These are phyloP conservation scores for Eucalyptus dawsonii DNA, from an alignment of 345 rosid genomes.

Conservation along the genomic window DNA sequence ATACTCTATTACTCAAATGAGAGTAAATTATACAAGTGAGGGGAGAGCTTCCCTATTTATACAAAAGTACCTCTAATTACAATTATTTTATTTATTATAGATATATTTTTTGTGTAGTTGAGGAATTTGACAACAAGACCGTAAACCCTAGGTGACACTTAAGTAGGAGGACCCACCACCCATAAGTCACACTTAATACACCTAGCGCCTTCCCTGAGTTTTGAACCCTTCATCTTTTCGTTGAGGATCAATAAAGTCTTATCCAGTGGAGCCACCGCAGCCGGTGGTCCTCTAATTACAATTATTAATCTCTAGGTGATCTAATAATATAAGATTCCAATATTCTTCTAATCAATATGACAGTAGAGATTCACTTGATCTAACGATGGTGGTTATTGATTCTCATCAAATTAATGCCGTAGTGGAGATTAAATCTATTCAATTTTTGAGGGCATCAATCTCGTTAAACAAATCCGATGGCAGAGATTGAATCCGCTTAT, in stretches of 20 bases:
- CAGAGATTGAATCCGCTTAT: accelerated
- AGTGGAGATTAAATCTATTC: neutral
- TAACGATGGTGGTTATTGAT: accelerated
- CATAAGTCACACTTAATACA: too few species aligned
- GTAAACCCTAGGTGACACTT: too few species aligned
- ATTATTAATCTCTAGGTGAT: accelerated
- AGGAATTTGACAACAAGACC: too few species aligned
- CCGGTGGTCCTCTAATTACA: too few species aligned
- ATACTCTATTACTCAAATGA: neutral
- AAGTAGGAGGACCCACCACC: too few species aligned
- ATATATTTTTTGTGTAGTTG: too few species aligned
- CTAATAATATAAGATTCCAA: accelerated
- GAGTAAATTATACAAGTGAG: neutral
- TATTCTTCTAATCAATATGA: accelerated
- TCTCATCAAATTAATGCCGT: accelerated
- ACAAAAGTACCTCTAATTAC: accelerated
- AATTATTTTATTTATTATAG: too few species aligned
- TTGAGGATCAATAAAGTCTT: too few species aligned
- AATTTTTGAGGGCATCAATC: neutral
- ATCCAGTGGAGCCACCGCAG: too few species aligned
- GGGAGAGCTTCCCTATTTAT: neutral
- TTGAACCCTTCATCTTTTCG: too few species aligned
- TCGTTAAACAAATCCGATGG: accelerated
- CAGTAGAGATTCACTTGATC: neutral
- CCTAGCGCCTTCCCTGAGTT: too few species aligned